Evolutionary conservation across 2,329 filamentous ascomycete species (phyloP).

Genomic region (Simplicillium aogashimaense): DNA sequence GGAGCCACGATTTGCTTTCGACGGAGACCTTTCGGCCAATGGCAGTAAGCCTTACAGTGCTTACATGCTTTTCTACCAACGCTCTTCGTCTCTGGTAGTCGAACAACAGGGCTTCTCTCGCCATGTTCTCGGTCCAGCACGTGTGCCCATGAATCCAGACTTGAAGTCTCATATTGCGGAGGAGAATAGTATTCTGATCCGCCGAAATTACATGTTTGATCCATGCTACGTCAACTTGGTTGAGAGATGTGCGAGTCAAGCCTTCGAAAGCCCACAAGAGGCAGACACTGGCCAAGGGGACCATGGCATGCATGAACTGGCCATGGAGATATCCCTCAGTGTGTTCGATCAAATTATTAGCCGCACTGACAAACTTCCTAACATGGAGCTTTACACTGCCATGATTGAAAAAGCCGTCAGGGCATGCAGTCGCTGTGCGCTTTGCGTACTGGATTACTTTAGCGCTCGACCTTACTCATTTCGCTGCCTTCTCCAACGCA

Average conservation of each 20-base stretch:
- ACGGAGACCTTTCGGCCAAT: constrained; percentile 13
- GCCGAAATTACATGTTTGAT: constrained; percentile 73
- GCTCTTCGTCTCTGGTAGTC: constrained; percentile 53
- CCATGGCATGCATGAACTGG: constrained; percentile 29
- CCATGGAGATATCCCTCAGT: constrained; percentile 45
- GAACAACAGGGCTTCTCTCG: not conserved
- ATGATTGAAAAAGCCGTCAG: constrained; percentile 37
- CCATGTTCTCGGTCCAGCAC: too few species aligned
- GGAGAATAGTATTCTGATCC: constrained; percentile 65
- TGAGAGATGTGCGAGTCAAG: constrained; percentile 46
- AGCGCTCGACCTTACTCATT: constrained; percentile 42
- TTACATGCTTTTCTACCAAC: constrained; percentile 97
- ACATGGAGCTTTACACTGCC: constrained; percentile 46
- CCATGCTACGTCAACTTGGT: constrained; percentile 60
- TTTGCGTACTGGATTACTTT: constrained; percentile 54
- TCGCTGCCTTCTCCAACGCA: constrained; percentile 55
- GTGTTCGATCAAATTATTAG: constrained; percentile 70
- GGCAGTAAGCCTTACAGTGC: constrained; percentile 52
- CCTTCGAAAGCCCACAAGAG: constrained; percentile 29
- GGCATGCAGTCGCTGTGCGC: constrained; percentile 43
- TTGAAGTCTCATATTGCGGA: too few species aligned
- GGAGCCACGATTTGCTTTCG: constrained; percentile 41
- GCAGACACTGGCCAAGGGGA: not conserved
- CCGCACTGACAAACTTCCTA: constrained; percentile 57
- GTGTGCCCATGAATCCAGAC: too few species aligned